These are phyloP conservation scores for Colletotrichum tropicale DNA, from an alignment of 2,329 filamentous ascomycete species.

Conservation along the genomic window DNA sequence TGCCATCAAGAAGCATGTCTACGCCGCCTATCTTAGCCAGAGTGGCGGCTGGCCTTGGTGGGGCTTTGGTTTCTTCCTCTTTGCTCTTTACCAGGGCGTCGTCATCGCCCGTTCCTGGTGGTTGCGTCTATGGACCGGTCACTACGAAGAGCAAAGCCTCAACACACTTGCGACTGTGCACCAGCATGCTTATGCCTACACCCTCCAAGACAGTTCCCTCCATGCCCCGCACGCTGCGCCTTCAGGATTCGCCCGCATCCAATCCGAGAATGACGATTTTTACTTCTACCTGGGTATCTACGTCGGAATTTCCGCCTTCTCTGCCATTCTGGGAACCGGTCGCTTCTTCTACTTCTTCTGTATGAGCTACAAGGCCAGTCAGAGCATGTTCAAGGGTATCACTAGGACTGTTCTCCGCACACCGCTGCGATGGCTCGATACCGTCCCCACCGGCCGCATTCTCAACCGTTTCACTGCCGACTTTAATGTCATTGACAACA, in stretches of 20 bases:
- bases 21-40: conserved; percentile 68
- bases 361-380: conserved; percentile 73
- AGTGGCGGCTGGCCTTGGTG: conserved; percentile 70
- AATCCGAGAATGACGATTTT: conserved; percentile 43
- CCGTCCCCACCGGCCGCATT: conserved; percentile 76
- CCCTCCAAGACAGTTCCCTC: conserved; percentile 50
- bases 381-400: conserved; percentile 69
- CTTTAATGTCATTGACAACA: conserved; percentile 75
- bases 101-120: conserved; percentile 67
- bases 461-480: conserved; percentile 81
- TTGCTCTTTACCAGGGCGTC: conserved; percentile 57
- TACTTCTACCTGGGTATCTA: conserved; percentile 74
- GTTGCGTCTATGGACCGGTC: conserved; percentile 66
- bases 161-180: conserved; percentile 19
- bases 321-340: conserved; percentile 63
- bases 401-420: conserved; percentile 72
- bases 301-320: conserved; percentile 59
- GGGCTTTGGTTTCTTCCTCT: conserved; percentile 57
- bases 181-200: conserved; percentile 28
- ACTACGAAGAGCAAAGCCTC: conserved; percentile 34
- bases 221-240: conserved; percentile 36
- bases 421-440: conserved; percentile 81
- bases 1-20: conserved; percentile 70
- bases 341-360: conserved; percentile 68
- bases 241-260: conserved; percentile 28